These are phyloP conservation scores for Phytophthora parvispora DNA, from an alignment of 352 stramenopile genomes.

Conservation along the genomic window DNA sequence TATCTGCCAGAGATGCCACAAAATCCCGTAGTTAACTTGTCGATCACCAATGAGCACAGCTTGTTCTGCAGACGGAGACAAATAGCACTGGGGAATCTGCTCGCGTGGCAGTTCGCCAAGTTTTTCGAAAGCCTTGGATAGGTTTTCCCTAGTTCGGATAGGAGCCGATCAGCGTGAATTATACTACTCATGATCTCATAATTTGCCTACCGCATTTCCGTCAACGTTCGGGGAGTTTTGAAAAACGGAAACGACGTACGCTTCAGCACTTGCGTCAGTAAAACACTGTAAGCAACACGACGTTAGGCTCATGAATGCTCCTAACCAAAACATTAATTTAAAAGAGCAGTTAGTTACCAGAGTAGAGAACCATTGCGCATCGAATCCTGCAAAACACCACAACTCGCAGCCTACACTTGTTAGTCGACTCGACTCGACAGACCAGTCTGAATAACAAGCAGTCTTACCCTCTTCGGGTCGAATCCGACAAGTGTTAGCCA, in stretches of 20 bases:
- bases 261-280: conserved; percentile 15
- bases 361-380: conserved; percentile 51
- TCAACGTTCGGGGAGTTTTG: conserved; percentile 28
- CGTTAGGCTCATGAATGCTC: too few relatives aligned
- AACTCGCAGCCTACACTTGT: conserved; percentile 10
- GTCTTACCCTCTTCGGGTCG: conserved; percentile 14
- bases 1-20: conserved; percentile 66
- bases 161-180: not conserved
- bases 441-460: not conserved
- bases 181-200: too few relatives aligned
- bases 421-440: not conserved
- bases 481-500: conserved; percentile 37
- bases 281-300: not conserved
- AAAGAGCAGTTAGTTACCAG: conserved; percentile 32
- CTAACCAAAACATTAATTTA: too few relatives aligned
- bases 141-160: conserved; percentile 41
- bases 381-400: conserved; percentile 41
- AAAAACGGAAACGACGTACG: conserved; percentile 17
- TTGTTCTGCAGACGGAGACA: conserved; percentile 25
- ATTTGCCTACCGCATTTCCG: conserved; percentile 27
- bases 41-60: conserved; percentile 53
- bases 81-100: conserved; percentile 19
- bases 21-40: conserved; percentile 52
- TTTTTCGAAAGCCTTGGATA: conserved; percentile 35
- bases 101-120: conserved; percentile 12